Conservation (phyloP, 768 basidiomycete species). For the Tephrocybe sp. region DNA sequence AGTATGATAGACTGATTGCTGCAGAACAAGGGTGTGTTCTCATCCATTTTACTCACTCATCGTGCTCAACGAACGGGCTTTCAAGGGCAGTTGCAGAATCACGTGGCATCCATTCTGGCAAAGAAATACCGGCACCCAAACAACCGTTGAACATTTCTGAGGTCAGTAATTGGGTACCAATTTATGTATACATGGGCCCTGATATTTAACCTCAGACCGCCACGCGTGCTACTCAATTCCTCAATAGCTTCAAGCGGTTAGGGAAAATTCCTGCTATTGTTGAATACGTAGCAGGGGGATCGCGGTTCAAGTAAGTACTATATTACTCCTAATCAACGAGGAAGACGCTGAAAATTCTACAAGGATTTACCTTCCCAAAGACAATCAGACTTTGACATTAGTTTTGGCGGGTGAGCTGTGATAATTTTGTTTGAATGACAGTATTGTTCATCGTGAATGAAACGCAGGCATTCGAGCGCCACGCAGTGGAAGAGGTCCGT, state of each 20-base stretch:
- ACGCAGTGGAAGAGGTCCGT: constrained; percentile 72
- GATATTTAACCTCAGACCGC: constrained; percentile 51
- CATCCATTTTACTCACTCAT: neutral
- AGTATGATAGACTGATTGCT: constrained; percentile 93
- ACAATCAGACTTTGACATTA: constrained; percentile 90
- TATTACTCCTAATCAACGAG: neutral
- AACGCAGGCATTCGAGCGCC: constrained; percentile 82
- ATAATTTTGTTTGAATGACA: neutral
- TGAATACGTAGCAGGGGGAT: constrained; percentile 92
- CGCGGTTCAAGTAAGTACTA: constrained; percentile 82
- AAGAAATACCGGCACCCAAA: constrained; percentile 78
- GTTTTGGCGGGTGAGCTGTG: constrained; percentile 71
- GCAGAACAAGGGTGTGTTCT: constrained; percentile 83
- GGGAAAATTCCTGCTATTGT: constrained; percentile 84
- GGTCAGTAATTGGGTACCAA: too few relatives aligned
- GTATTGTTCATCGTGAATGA: neutral
- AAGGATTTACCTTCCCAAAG: constrained; percentile 82
- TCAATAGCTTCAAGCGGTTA: constrained; percentile 87
- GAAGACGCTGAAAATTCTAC: neutral
- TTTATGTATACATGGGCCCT: too few relatives aligned
- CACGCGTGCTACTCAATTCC: constrained; percentile 78
- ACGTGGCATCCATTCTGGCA: constrained; percentile 89
- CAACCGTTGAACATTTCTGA: constrained; percentile 91
- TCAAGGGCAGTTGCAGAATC: constrained; percentile 71
- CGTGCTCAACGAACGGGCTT: constrained; percentile 1